Base-by-base conservation (phyloP, 768 basidiomycete genomes). In the Cyclocybe aegerita region DNA sequence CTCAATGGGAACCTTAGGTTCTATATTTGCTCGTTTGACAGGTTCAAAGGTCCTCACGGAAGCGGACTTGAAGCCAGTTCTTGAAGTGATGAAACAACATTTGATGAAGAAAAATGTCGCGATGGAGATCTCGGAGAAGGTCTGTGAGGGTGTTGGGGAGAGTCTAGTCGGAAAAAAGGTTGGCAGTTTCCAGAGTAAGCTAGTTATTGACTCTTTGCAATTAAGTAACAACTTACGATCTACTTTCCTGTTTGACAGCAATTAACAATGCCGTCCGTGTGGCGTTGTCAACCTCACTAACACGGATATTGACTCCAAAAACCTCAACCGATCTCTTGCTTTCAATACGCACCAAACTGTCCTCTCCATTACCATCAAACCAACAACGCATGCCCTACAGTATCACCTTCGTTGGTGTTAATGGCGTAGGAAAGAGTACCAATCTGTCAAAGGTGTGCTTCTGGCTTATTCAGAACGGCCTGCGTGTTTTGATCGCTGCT, bases 71-170 rank as follows among this genome's bases (percentile, higher is more conserved):
- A 81, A 82, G 57, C 96, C 96, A 7, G 90, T 96, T 1, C 65
- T 98, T 39, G 88, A 88, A 44, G 90, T 85, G 12, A 98, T 98
- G 94, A 94, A 96, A 67, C 92, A 95, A 53, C 96, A 98, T 68
- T 76, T 99, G 39, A 98, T 98, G 94, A 85, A 88, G 71, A 98
- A 98, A 77, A 99, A 99, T 61, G 97, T 99, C 4, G 97, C 97
- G 4, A 90, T 84, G 68, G 93, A 95, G 52, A 98, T 98, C 55
- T 79, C 95, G 9, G 93, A 95, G 54, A 93, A 94, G 66, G 83
- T 99, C 9, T 96, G 94, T 61, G 93, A 96, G 64, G 84, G 90
- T 5, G 93, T 99, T n/a, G 93, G 92, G 0, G 85, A 92, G 62
- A 82, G 81, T 38, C 77, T 99, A 31, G 79, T 94, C 9, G 97